Conservation (phyloP, 2,329 filamentous ascomycete species). For the Claviceps cyperi region DNA sequence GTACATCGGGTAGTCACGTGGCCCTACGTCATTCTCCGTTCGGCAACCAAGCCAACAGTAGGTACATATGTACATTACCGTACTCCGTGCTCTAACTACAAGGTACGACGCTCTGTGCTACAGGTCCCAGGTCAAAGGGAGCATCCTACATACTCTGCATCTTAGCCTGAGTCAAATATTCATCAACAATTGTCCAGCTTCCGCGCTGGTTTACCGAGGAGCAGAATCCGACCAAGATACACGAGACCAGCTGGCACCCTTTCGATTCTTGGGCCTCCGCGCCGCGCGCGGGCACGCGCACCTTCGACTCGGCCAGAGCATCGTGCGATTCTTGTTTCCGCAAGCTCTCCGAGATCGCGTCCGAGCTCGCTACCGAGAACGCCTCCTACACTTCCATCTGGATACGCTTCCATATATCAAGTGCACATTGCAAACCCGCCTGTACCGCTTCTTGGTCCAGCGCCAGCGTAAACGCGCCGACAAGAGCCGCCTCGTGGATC, state of each 20-base stretch:
- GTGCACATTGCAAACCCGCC: constrained; percentile 55
- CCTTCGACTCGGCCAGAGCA: constrained; percentile 28
- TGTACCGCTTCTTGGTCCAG: constrained; percentile 60
- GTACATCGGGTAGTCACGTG: no score
- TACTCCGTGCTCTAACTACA: no score
- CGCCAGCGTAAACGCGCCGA: constrained; percentile 42
- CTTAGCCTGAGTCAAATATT: not conserved
- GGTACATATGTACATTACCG: no score
- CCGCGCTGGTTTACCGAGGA: not conserved
- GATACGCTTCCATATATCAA: constrained; percentile 59
- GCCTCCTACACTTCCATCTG: constrained; percentile 56
- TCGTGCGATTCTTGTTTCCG: constrained; percentile 58
- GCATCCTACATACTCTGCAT: no score
- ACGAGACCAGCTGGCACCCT: constrained; percentile 28
- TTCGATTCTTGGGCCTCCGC: constrained; percentile 24
- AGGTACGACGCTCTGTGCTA: no score
- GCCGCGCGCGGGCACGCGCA: constrained; percentile 18
- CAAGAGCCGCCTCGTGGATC: constrained; percentile 31
- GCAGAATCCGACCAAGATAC: not conserved
- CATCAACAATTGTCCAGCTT: not conserved
- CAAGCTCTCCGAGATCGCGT: constrained; percentile 41
- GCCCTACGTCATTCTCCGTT: no score
- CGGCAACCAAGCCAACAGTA: no score
- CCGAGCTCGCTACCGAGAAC: constrained; percentile 48
- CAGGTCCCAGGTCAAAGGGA: no score